phyloP scores from a whole-genome alignment of 331 rosid genomes.

The Malus hybrid region DNA sequence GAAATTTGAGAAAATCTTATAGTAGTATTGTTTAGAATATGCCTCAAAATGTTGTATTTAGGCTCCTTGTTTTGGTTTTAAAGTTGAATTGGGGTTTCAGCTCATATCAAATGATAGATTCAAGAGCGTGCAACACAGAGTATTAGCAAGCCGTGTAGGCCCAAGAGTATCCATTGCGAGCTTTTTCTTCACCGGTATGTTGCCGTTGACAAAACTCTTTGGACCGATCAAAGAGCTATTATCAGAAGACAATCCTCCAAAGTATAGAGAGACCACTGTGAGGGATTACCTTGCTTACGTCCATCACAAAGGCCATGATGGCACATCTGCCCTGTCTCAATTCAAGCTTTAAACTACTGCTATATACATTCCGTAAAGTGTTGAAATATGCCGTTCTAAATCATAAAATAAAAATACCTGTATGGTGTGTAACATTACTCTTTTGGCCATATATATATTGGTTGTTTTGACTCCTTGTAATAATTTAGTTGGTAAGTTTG shows the following conservation, averaged over 20 bases:
- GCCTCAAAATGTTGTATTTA: too few species aligned
- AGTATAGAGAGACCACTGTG: not conserved
- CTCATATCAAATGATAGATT: conserved; percentile 12
- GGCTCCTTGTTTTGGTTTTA: not conserved
- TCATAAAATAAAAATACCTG: too few species aligned
- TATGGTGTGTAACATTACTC: not conserved
- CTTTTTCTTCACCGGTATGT: conserved; percentile 13
- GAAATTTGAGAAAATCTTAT: too few species aligned
- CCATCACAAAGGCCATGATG: not conserved
- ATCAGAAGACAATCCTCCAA: not conserved
- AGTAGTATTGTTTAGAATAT: too few species aligned
- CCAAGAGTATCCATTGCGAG: conserved; percentile 34
- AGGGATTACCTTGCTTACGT: not conserved
- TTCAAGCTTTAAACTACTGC: not conserved
- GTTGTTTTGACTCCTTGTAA: too few species aligned
- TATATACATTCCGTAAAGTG: too few species aligned
- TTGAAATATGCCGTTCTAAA: not conserved
- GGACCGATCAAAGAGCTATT: not conserved
- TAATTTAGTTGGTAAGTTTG: too few species aligned
- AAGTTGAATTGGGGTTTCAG: not conserved
- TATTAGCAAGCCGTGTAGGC: conserved; percentile 19
- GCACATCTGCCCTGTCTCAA: not conserved
- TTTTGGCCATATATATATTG: not conserved
- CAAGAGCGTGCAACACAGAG: conserved; percentile 41
- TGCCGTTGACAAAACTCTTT: not conserved